These are phyloP conservation scores for Daldinia sp. DNA, from an alignment of 2,329 filamentous ascomycete genomes.

Conservation along the genomic window DNA sequence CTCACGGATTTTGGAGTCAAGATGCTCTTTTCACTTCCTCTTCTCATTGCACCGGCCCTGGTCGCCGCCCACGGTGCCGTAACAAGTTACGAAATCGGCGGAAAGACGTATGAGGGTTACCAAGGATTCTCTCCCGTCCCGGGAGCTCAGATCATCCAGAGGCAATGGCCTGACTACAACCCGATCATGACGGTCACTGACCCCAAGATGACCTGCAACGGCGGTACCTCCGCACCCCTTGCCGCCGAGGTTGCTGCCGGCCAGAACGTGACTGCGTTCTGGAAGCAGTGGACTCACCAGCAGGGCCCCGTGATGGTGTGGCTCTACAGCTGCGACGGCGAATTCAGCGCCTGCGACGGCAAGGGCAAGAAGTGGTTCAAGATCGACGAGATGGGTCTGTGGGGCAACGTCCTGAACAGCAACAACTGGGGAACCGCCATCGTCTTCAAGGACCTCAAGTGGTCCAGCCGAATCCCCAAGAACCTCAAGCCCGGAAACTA, in stretches of 20 bases:
- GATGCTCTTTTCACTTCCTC: slow-evolving; percentile 47
- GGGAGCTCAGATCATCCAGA: slow-evolving; percentile 65
- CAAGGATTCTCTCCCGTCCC: slow-evolving; percentile 63
- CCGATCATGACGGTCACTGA: slow-evolving; percentile 63
- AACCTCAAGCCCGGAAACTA: slow-evolving; percentile 65
- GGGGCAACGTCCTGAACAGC: slow-evolving; percentile 57
- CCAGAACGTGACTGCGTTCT: slow-evolving; percentile 61
- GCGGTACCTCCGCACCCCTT: slow-evolving; percentile 61
- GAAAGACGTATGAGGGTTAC: slow-evolving; percentile 59
- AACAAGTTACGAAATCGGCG: slow-evolving; percentile 62
- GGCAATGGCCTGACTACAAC: slow-evolving; percentile 70
- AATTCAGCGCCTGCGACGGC: slow-evolving; percentile 64
- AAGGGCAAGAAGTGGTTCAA: slow-evolving; percentile 69
- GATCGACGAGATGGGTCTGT: slow-evolving; percentile 66
- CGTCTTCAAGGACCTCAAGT: slow-evolving; percentile 60
- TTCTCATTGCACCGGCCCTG: slow-evolving; percentile 49
- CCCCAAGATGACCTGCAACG: slow-evolving; percentile 67
- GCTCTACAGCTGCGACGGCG: slow-evolving; percentile 64
- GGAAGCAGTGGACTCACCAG: slow-evolving; percentile 69
- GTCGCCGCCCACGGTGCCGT: slow-evolving; percentile 56
- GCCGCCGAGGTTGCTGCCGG: slow-evolving; percentile 62
- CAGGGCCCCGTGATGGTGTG: slow-evolving; percentile 71
- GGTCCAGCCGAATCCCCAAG: slow-evolving; percentile 63
- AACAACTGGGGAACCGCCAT: slow-evolving; percentile 62
- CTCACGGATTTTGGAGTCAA: slow-evolving; percentile 24